Percentiles rank a stretch among this genome's conserved stretches.
These are phyloP conservation scores for Nigrospora osmanthi DNA, from an alignment of 2,329 filamentous ascomycete species.

Conservation along the genomic window DNA sequence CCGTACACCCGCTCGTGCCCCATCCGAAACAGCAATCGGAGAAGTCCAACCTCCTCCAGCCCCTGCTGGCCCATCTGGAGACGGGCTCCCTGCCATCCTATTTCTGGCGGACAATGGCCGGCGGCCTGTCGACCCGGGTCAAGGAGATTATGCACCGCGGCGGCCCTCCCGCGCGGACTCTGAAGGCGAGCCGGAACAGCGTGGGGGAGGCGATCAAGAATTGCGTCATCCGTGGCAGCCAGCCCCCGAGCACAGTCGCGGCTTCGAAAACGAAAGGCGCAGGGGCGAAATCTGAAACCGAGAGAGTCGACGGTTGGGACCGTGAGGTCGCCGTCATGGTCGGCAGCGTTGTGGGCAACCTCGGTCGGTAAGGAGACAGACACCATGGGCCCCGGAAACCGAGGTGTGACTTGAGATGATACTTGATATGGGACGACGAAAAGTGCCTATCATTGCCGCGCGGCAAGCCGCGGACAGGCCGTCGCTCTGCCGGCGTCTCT, in stretches of 20 bases:
- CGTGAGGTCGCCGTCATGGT: slow-evolving; percentile 94
- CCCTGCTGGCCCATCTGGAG: slow-evolving; percentile 71
- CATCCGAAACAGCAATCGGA: slow-evolving; percentile 14
- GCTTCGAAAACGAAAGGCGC: slow-evolving; percentile 31
- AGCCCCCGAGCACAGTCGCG: slow-evolving; percentile 50
- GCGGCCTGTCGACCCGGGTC: slow-evolving; percentile 66
- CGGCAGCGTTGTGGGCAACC: slow-evolving; percentile 62
- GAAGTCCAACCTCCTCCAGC: slow-evolving; percentile 54
- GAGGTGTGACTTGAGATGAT: too few relatives aligned
- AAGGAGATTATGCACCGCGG: slow-evolving; percentile 79
- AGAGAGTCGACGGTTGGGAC: slow-evolving; percentile 60
- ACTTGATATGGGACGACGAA: too few relatives aligned
- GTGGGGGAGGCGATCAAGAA: slow-evolving; percentile 74
- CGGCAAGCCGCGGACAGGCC: too few relatives aligned
- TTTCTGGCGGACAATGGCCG: slow-evolving; percentile 87
- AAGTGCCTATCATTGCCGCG: too few relatives aligned
- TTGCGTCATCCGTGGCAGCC: slow-evolving; percentile 72
- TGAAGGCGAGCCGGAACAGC: slow-evolving; percentile 66
- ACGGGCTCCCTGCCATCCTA: slow-evolving; percentile 81
- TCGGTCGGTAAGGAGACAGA: slow-evolving; percentile 29
- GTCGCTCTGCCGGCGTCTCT: too few relatives aligned
- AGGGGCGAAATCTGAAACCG: slow-evolving; percentile 29
- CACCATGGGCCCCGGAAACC: too few relatives aligned
- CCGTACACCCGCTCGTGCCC: slow-evolving; percentile 58
- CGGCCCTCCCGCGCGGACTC: slow-evolving; percentile 73